phyloP scores from a whole-genome alignment of 176 grass and related monocot species.

The Oryza officinalis region DNA sequence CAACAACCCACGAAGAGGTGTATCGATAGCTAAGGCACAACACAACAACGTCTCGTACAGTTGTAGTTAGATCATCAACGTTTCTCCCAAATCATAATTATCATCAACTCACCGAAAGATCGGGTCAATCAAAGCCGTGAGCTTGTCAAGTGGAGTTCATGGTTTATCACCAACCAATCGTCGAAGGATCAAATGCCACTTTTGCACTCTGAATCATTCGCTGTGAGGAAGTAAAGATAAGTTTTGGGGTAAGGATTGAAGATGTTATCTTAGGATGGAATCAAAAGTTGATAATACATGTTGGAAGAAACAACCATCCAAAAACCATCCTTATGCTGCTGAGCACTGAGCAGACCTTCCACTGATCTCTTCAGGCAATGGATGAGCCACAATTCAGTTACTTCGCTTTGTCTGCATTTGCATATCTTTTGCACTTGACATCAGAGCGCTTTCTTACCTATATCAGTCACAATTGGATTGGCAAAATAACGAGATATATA shows the following conservation, averaged over 20 bases:
- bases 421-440: conserved; percentile 10
- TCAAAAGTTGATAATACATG: not conserved
- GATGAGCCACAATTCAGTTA: not conserved
- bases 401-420: not conserved
- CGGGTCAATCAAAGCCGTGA: too few species aligned
- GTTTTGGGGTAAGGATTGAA: not conserved
- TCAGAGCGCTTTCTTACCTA: not conserved
- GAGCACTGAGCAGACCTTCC: conserved; percentile 1
- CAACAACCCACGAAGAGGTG: too few species aligned
- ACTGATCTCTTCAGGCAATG: not conserved
- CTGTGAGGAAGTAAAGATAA: not conserved
- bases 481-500: not conserved
- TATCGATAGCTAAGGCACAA: too few species aligned
- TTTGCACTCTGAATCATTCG: not conserved
- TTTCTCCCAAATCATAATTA: too few species aligned
- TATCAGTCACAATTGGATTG: not conserved
- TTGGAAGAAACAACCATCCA: not conserved
- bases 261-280: not conserved
- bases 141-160: too few species aligned
- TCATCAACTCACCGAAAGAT: too few species aligned
- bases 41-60: too few species aligned
- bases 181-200: not conserved
- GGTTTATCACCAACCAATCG: too few species aligned
- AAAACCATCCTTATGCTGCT: not conserved
- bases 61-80: too few species aligned